A percentile compares a stretch with the other conserved stretches of the same genome.
phyloP scores from a whole-genome alignment of 2,329 filamentous ascomycete genomes.

The Neophaeococcomyces mojaviensis region DNA sequence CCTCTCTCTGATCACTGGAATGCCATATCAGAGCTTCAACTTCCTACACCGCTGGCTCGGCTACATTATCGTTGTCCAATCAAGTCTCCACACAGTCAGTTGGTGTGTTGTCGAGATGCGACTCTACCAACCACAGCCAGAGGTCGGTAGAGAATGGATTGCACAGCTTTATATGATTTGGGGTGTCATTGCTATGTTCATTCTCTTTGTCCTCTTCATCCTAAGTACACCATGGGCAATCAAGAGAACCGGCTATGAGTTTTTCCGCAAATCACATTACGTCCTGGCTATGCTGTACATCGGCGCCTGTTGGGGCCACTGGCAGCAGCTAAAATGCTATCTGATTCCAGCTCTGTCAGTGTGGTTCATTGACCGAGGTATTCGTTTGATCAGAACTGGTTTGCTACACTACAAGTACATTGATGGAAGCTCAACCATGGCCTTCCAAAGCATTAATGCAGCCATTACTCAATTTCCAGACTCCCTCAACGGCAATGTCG shows the following conservation, averaged over 20 bases:
- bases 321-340: constrained; percentile 60
- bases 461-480: constrained; percentile 49
- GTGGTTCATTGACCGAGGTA: constrained; percentile 57
- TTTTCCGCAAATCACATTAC: constrained; percentile 69
- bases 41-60: constrained; percentile 72
- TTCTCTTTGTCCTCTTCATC: constrained; percentile 55
- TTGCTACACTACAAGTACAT: constrained; percentile 55
- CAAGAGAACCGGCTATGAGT: constrained; percentile 63
- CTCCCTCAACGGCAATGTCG: constrained; percentile 50
- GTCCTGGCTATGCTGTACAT: constrained; percentile 67
- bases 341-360: constrained; percentile 59
- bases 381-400: constrained; percentile 51
- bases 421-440: constrained; percentile 34
- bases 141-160: constrained; percentile 50
- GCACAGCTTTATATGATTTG: constrained; percentile 62
- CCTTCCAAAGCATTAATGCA: constrained; percentile 50
- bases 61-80: constrained; percentile 63
- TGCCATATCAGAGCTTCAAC: constrained; percentile 70
- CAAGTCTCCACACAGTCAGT: constrained; percentile 59
- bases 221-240: constrained; percentile 56
- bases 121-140: constrained; percentile 66
- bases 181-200: constrained; percentile 60
- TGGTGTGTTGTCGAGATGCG: constrained; percentile 61
- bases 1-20: constrained; percentile 60
- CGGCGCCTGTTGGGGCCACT: constrained; percentile 69